phyloP scores from a whole-genome alignment of 345 rosid genomes.

The Abelmoschus esculentus region DNA sequence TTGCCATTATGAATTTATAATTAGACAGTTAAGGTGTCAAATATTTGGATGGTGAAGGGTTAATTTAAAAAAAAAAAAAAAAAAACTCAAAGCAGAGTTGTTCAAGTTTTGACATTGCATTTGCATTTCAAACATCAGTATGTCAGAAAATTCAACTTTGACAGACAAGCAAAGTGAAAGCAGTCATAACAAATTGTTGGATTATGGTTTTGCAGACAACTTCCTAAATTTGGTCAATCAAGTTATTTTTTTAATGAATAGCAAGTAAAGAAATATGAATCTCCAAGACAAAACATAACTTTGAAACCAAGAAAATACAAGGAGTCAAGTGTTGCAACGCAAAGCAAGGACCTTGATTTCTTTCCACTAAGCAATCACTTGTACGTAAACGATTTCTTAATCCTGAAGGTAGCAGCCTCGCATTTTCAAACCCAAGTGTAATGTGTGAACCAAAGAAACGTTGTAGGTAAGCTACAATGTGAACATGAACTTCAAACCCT shows the following conservation, averaged over 20 bases:
- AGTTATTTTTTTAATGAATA: not conserved
- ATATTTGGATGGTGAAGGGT: not conserved
- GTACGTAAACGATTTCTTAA: slow-evolving; percentile 7
- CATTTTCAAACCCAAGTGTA: not conserved
- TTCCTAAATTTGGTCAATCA: not conserved
- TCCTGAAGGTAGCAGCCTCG: not conserved
- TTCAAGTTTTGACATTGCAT: not conserved
- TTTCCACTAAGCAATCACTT: not conserved
- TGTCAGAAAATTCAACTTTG: not conserved
- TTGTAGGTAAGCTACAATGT: not conserved
- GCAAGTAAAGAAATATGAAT: not conserved
- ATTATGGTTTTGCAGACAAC: not conserved
- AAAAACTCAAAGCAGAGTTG: not conserved
- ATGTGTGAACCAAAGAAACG: not conserved
- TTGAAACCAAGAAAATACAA: slow-evolving; percentile 3
- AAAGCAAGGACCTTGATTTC: not conserved
- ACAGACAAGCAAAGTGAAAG: not conserved
- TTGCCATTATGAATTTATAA: too few species aligned
- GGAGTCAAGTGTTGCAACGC: not conserved
- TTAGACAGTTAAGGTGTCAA: not conserved
- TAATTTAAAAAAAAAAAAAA: not conserved
- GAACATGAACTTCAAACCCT: not conserved
- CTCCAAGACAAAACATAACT: slow-evolving; percentile 9
- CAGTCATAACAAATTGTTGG: too few species aligned
- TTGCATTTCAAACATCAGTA: not conserved